Base-by-base conservation (phyloP, 495 filamentous ascomycete genomes). In the Hypoxylon subgilvum region DNA sequence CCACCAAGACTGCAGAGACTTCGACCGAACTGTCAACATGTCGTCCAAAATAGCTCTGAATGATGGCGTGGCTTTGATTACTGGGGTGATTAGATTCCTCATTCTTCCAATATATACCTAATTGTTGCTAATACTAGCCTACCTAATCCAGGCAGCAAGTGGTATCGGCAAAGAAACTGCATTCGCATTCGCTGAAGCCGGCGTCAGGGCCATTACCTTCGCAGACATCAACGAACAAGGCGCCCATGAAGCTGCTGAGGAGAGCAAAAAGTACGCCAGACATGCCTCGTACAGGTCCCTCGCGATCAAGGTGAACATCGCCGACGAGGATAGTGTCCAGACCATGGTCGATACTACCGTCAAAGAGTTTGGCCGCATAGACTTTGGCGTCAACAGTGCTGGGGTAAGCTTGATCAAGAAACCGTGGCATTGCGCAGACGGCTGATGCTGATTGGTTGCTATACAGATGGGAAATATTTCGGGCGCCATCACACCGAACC, bases 331-430 rank as follows among this genome's bases (percentile, higher is more conserved):
- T 12, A 6, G 5, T 13, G 31, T 34, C 3, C 31, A 34, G 9
- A 12, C 31, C 3, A 4, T 34, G 31, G 31, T 34, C 3, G 31
- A 34, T 12, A 2, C n/a, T 12, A 12, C 31, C 3, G 31, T 34
- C 3, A 34, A 34, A 13, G 61, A 69, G 17, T 69, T 59, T 52
- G 46, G 36, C 28, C 14, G 36, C n/a, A 36, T 52, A 22, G 36
- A 50, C 38, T 45, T 46, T 31, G 32, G 40, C 9, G 19, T 51
- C 23, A 49, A 41, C 16, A 3, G 5, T 12, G 31, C 31, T 13
- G 31, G 31, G 6, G 31, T 34, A 34, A 65, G 21, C 23, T 4
- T 27, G 8, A n/a, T n/a, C n/a, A n/a, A n/a, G n/a, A n/a, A n/a
- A n/a, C n/a, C n/a, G n/a, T n/a, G n/a, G n/a, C n/a, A n/a, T n/a